These are phyloP conservation scores for Exophiala spinifera DNA, from an alignment of 2,329 filamentous ascomycete genomes.

Conservation along the genomic window DNA sequence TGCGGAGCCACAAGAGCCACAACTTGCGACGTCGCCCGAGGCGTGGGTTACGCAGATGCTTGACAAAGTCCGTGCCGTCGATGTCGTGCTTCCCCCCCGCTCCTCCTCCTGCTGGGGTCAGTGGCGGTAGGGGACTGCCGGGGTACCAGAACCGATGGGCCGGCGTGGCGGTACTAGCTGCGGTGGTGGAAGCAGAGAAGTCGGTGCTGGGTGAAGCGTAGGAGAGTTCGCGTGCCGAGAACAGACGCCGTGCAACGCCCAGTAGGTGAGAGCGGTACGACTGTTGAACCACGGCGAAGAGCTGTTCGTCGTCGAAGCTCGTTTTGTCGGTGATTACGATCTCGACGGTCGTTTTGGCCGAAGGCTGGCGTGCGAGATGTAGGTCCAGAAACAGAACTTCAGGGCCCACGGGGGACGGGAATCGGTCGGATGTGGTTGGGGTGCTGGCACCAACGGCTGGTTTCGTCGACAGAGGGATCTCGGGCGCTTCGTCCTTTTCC, in stretches of 20 bases:
- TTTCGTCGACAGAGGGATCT: constrained; percentile 15
- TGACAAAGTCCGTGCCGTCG: constrained; percentile 22
- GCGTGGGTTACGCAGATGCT: constrained; percentile 21
- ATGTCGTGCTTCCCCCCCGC: constrained; percentile 4
- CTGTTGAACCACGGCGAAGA: constrained; percentile 26
- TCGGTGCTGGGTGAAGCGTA: constrained; percentile 1
- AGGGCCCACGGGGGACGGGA: constrained; percentile 24
- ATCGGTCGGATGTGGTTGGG: constrained; percentile 20
- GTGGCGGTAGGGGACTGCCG: not conserved
- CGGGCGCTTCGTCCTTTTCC: constrained; percentile 5
- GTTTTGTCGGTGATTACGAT: constrained; percentile 24
- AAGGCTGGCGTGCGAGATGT: constrained; percentile 21
- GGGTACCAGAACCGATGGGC: no score
- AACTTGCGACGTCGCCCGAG: constrained; percentile 24
- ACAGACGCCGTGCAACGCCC: constrained; percentile 15
- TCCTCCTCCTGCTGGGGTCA: not conserved
- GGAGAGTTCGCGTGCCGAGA: constrained; percentile 21
- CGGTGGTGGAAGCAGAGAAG: no score
- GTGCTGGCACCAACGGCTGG: not conserved
- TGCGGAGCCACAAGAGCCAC: constrained; percentile 30
- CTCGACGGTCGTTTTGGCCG: constrained; percentile 14
- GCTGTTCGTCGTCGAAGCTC: constrained; percentile 28
- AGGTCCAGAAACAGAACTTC: constrained; percentile 29
- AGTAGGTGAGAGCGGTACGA: constrained; percentile 22
- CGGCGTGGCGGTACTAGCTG: constrained; percentile 1